Percentiles rank a stretch among this genome's conserved stretches.
These are phyloP conservation scores for Sordaria brevicollis DNA, from an alignment of 495 filamentous ascomycete species.

Conservation along the genomic window DNA sequence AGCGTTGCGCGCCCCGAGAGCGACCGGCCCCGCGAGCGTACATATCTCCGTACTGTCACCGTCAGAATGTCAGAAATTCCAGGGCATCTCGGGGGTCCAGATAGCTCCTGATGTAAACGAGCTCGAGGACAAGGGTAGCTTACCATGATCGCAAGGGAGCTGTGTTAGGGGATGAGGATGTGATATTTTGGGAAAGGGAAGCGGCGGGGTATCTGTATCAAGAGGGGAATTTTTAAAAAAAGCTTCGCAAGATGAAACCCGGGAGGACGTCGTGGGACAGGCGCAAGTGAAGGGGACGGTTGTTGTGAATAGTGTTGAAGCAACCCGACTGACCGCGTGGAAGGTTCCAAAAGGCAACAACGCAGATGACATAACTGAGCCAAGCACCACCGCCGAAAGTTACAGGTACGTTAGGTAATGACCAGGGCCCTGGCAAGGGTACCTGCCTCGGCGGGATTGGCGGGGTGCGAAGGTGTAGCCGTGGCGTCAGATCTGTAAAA, in stretches of 20 bases:
- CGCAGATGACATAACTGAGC: neutral
- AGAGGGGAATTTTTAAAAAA: neutral
- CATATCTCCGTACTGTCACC: neutral
- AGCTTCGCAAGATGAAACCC: neutral
- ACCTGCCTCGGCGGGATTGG: neutral
- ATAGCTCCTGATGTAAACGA: neutral
- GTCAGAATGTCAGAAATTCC: neutral
- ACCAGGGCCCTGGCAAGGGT: neutral
- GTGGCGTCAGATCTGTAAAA: neutral
- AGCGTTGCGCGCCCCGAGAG: constrained; percentile 43
- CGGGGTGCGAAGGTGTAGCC: neutral
- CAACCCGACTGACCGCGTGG: neutral
- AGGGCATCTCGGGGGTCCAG: neutral
- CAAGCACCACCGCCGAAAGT: neutral
- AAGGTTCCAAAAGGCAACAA: neutral
- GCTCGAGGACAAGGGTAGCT: neutral
- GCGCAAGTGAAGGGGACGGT: neutral
- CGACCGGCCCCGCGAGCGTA: constrained; percentile 13
- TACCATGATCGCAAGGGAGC: neutral
- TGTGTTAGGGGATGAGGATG: neutral
- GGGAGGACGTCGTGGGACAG: neutral
- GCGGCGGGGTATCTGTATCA: neutral
- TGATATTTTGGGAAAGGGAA: neutral
- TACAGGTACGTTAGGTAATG: neutral
- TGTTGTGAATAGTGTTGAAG: neutral